Percentiles rank a stretch among this genome's conserved stretches.
phyloP scores from a whole-genome alignment of 1,284 basidiomycete species.

The Wallemia mellicola region DNA sequence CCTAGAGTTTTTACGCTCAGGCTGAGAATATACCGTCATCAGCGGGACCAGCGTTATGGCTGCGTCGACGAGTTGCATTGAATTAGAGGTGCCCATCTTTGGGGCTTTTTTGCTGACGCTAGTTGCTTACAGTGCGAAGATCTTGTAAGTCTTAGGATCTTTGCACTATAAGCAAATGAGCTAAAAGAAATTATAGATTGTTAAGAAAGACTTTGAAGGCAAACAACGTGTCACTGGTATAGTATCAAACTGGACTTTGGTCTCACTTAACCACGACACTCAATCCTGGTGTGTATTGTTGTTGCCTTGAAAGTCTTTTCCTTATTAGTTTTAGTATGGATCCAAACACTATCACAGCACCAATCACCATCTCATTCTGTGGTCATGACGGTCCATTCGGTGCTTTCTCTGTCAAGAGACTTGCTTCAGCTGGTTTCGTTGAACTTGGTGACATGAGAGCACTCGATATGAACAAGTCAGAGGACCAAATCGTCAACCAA shows the following conservation, averaged over 20 bases:
- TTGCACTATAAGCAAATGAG: neutral
- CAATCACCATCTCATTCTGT: slow-evolving; percentile 23
- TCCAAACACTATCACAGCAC: slow-evolving; percentile 50
- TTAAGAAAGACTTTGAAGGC: slow-evolving; percentile 28
- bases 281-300: slow-evolving; percentile 1
- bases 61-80: neutral
- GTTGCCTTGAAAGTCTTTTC: neutral
- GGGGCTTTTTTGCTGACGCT: neutral
- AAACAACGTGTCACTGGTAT: slow-evolving; percentile 46
- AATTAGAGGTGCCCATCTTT: neutral
- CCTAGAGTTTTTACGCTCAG: neutral
- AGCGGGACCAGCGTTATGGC: neutral
- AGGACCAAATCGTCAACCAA: slow-evolving; percentile 19
- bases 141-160: slow-evolving; percentile 13
- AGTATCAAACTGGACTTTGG: slow-evolving; percentile 59
- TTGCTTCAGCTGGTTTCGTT: slow-evolving; percentile 41
- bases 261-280: slow-evolving; percentile 36
- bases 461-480: slow-evolving; percentile 37
- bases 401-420: slow-evolving; percentile 51
- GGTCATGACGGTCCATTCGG: slow-evolving; percentile 43
- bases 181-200: slow-evolving; percentile 16
- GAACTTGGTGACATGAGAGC: slow-evolving; percentile 49
- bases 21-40: neutral
- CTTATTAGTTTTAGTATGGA: slow-evolving; percentile 45
- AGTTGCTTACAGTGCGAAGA: slow-evolving; percentile 21